Evolutionary conservation across 345 rosid genomes (phyloP).

Genomic region (Aegle marmelos): DNA sequence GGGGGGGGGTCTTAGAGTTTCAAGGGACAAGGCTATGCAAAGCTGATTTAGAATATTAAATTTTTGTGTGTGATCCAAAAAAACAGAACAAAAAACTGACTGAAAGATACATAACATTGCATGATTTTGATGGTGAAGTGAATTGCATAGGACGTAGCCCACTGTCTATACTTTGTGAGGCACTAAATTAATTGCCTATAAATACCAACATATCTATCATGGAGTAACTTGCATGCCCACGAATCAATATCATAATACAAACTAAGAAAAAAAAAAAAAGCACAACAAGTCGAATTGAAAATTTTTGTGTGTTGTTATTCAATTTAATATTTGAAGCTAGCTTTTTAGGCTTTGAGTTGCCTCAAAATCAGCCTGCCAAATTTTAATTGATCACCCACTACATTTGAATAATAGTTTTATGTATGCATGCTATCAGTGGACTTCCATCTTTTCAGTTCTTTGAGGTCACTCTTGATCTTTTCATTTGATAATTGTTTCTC

Average conservation of each 20-base stretch:
- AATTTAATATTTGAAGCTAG: not conserved
- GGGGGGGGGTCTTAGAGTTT: not conserved
- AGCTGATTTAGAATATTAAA: constrained; percentile 22
- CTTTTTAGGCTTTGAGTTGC: constrained; percentile 8
- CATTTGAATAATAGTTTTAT: not conserved
- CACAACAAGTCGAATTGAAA: constrained; percentile 7
- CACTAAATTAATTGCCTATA: constrained; percentile 25
- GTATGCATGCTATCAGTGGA: not conserved
- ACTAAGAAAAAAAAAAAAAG: not conserved
- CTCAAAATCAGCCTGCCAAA: constrained; percentile 11
- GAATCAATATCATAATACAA: constrained; percentile 9
- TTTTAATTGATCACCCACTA: not conserved
- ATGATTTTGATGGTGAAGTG: constrained; percentile 34
- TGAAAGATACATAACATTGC: constrained; percentile 30
- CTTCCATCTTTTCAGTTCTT: constrained; percentile 4
- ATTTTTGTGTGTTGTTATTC: not conserved
- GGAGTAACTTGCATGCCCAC: not conserved
- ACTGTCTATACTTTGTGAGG: constrained; percentile 49
- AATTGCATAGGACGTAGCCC: constrained; percentile 16
- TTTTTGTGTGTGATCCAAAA: constrained; percentile 13
- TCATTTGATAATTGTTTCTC: constrained; percentile 11
- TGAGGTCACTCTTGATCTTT: constrained; percentile 2
- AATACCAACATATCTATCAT: not conserved
- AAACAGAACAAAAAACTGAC: constrained; percentile 25
- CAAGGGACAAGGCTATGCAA: not conserved